Percentiles rank a stretch among this genome's conserved stretches.
These are phyloP conservation scores for Phytopythium kandeliae DNA, from an alignment of 352 stramenopile species.

Conservation along the genomic window DNA sequence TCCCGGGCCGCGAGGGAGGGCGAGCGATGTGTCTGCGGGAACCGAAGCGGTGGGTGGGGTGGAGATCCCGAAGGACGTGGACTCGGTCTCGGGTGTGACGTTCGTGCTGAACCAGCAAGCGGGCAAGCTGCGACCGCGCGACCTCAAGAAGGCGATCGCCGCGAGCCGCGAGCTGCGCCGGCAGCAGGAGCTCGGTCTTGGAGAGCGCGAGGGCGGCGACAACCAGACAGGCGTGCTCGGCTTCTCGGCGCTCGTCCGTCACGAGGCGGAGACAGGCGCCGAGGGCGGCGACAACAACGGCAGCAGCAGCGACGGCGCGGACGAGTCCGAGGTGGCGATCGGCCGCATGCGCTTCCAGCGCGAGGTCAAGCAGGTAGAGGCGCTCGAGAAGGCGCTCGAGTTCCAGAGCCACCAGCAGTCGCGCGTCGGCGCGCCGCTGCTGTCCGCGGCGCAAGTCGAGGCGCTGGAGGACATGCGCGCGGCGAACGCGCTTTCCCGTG, in stretches of 20 bases:
- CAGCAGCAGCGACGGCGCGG: slow-evolving; percentile 4
- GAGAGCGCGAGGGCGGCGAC: slow-evolving; percentile 3
- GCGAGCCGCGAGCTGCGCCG: slow-evolving; percentile 59
- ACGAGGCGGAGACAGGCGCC: slow-evolving; percentile 36
- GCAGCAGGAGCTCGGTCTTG: slow-evolving; percentile 51
- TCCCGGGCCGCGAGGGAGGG: neutral
- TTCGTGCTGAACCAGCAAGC: slow-evolving; percentile 87
- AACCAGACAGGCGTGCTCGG: slow-evolving; percentile 22
- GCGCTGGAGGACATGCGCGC: slow-evolving; percentile 46
- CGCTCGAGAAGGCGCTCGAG: slow-evolving; percentile 74
- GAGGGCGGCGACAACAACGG: neutral
- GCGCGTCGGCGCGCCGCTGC: slow-evolving; percentile 49
- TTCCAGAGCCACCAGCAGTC: slow-evolving; percentile 69
- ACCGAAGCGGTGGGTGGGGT: slow-evolving; percentile 43
- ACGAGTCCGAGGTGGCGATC: slow-evolving; percentile 26
- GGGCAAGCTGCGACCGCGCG: slow-evolving; percentile 87
- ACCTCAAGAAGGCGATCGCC: slow-evolving; percentile 86
- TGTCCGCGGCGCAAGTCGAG: slow-evolving; percentile 41
- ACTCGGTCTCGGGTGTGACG: slow-evolving; percentile 57
- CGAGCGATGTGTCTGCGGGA: neutral
- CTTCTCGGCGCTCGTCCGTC: slow-evolving; percentile 46
- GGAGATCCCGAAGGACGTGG: slow-evolving; percentile 60
- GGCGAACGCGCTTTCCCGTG: slow-evolving; percentile 23
- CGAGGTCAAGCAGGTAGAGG: slow-evolving; percentile 64
- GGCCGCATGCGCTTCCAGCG: slow-evolving; percentile 85